phyloP scores from a whole-genome alignment of 805 yeast genomes.

The Pichia deserticola region DNA sequence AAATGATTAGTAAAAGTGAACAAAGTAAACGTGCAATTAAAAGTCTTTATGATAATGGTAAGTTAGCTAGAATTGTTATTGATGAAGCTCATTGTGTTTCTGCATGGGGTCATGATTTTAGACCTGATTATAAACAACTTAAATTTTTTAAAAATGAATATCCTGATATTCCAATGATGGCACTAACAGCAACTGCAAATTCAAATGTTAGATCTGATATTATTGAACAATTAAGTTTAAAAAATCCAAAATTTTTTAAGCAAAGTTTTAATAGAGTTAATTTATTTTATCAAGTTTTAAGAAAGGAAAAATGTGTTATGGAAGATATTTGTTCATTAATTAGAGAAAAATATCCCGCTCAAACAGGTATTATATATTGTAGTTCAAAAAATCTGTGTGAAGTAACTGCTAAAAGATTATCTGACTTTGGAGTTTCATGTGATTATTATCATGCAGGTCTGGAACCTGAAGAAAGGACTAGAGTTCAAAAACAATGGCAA shows the following conservation, averaged over 20 bases:
- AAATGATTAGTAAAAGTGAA: slow-evolving; percentile 75
- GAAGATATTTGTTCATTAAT: slow-evolving; percentile 57
- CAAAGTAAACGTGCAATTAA: slow-evolving; percentile 60
- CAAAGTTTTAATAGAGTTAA: slow-evolving; percentile 92
- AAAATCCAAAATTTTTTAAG: slow-evolving; percentile 56
- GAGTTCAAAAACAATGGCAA: slow-evolving; percentile 83
- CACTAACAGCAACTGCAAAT: slow-evolving; percentile 95
- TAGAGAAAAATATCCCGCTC: slow-evolving; percentile 39
- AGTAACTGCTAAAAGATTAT: slow-evolving; percentile 57
- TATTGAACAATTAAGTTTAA: slow-evolving; percentile 63
- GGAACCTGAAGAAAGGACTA: slow-evolving; percentile 63
- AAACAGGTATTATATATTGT: slow-evolving; percentile 89
- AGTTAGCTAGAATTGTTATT: slow-evolving; percentile 79
- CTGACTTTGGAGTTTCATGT: slow-evolving; percentile 53
- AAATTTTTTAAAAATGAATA: slow-evolving; percentile 63
- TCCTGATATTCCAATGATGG: slow-evolving; percentile 86
- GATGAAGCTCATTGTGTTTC: slow-evolving; percentile 99
- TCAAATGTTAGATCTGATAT: slow-evolving; percentile 84
- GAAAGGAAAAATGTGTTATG: slow-evolving; percentile 50
- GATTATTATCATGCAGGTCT: slow-evolving; percentile 94
- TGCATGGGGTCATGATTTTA: slow-evolving; percentile 97
- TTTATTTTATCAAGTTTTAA: slow-evolving; percentile 66
- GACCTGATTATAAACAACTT: slow-evolving; percentile 89
- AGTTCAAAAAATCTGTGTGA: slow-evolving; percentile 88
- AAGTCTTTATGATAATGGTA: slow-evolving; percentile 43